Base-by-base conservation (phyloP, 768 basidiomycete species). In the Pisolithus tinctorius region DNA sequence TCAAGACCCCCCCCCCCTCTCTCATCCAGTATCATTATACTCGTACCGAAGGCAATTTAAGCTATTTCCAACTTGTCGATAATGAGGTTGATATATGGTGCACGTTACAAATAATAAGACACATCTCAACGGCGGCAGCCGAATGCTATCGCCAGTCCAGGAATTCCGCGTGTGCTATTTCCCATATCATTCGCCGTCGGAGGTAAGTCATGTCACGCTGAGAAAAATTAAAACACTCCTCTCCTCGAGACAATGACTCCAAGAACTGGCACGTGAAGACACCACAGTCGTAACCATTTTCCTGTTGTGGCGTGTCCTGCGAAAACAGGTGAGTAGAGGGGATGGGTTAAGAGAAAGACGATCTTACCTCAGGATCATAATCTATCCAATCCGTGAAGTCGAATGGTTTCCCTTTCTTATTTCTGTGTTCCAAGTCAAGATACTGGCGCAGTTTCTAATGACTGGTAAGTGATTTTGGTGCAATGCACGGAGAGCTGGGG, bases 191-290 rank as follows among this genome's bases (percentile, higher is more conserved):
- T 60, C 88, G 78, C 56, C 83, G 74, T 43, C 93, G 81, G 51
- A 95, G 69, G 61, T 90, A 88, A 1, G 78, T 70, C 83, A 99
- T 97, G 64, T 96, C 77, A 58, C 74, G 66, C 65, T 96, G 91
- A 3, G 74, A 71, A 63, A 96, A 99, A 51, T 79, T 79, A 69
- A 95, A 94, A 3, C 61, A 55, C 41, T 87, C 84, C 50, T 84
- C 85, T 37, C 92, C 88, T 49, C 91, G 70, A 47, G 88, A 81
- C 49, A 94, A 70, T 9, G 82, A 73, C 65, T 94, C 92, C 53
- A 99, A 72, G 65, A 92, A 93, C 62, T 92, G 90, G 65, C 90
- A 95, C 1, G 92, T 86, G 69, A 97, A 99, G 6, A 99, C 87
- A 2, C 96, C 96, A 59, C 96, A 99, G 63, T 99, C 96, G 58